Conservation (phyloP, 257 asterid genomes). For the Rhazya stricta region DNA sequence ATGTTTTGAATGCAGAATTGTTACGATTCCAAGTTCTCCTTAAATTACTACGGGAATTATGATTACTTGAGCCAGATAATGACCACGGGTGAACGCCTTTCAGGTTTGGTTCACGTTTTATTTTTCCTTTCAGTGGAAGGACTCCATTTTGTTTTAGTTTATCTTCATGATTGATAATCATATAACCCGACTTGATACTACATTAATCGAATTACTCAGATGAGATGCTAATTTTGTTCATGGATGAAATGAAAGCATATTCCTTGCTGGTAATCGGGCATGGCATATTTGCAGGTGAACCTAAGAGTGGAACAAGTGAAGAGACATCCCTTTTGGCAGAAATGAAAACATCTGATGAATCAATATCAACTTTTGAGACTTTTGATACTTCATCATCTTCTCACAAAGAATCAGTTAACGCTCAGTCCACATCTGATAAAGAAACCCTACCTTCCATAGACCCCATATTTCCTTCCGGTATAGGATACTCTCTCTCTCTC, state of each 20-base stretch:
- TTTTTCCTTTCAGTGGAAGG: background rate
- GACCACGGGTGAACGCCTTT: constrained; percentile 31
- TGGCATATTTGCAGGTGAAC: constrained; percentile 18
- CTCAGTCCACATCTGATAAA: constrained; percentile 34
- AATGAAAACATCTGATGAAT: constrained; percentile 38
- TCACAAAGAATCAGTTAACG: constrained; percentile 24
- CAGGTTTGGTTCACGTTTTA: constrained; percentile 9
- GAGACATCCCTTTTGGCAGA: constrained; percentile 30
- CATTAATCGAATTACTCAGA: background rate
- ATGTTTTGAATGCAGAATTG: constrained; percentile 27
- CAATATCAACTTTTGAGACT: constrained; percentile 30
- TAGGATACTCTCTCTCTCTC: constrained; percentile 1
- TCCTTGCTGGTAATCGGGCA: background rate
- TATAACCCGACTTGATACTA: too few species aligned
- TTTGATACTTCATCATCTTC: constrained; percentile 42
- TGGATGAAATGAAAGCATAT: too few species aligned
- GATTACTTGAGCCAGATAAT: constrained; percentile 29
- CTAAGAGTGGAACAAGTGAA: constrained; percentile 22
- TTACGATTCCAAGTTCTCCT: constrained; percentile 5
- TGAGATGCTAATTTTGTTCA: too few species aligned
- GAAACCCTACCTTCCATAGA: constrained; percentile 35
- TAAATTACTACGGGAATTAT: constrained; percentile 29
- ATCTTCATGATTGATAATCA: constrained; percentile 19
- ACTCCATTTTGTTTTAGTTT: background rate
- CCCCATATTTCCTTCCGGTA: constrained; percentile 49